A percentile compares a stretch with the other conserved stretches of the same genome.
Conservation (phyloP, 164 flowering plant genomes). For the Vitis amurensis region DNA sequence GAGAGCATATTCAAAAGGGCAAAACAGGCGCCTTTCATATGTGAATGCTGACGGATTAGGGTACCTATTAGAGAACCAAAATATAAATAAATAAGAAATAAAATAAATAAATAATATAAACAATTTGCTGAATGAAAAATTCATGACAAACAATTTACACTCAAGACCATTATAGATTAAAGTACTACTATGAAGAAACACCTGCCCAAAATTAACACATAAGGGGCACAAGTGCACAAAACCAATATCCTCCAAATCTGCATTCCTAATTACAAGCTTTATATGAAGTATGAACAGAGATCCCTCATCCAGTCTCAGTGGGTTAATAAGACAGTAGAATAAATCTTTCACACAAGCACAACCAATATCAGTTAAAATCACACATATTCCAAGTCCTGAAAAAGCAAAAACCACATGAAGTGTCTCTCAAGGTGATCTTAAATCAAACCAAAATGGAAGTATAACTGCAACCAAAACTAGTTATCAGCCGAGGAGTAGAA, state of each 20-base stretch:
- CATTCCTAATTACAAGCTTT: too few species aligned
- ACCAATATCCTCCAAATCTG: too few species aligned
- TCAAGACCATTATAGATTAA: too few species aligned
- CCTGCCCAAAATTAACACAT: too few species aligned
- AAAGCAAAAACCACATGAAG: too few species aligned
- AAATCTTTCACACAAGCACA: not conserved
- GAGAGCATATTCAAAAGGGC: conserved; percentile 97
- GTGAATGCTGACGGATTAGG: conserved; percentile 98
- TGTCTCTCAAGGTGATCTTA: too few species aligned
- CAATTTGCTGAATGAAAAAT: not conserved
- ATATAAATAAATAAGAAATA: conserved; percentile 1
- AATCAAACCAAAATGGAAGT: too few species aligned
- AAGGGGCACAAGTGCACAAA: too few species aligned
- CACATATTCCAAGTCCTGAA: not conserved
- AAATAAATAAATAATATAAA: not conserved
- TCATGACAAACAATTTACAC: not conserved
- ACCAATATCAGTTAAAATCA: not conserved
- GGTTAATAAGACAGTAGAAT: not conserved
- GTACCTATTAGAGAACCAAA: conserved; percentile 49
- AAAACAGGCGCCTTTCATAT: conserved; percentile 85
- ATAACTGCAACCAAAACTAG: too few species aligned
- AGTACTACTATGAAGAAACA: too few species aligned
- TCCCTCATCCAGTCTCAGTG: not conserved
- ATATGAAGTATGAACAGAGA: not conserved
- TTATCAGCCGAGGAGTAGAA: not conserved